Conservation (phyloP, 2,329 filamentous ascomycete genomes). For the Fusarium acutatum region DNA sequence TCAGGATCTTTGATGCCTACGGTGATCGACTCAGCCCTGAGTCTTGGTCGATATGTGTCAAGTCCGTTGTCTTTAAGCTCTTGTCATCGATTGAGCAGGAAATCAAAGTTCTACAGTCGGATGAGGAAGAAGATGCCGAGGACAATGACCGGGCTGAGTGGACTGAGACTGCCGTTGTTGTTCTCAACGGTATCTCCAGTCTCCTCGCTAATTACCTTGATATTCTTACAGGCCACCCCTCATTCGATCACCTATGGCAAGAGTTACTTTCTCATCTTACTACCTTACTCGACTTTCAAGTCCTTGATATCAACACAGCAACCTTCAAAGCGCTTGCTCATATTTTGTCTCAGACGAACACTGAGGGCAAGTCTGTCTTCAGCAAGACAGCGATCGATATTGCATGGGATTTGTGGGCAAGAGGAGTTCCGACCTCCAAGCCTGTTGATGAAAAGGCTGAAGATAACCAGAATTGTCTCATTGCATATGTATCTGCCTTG, state of each 20-base stretch:
- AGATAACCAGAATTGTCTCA: constrained; percentile 82
- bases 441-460: constrained; percentile 48
- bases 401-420: constrained; percentile 76
- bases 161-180: constrained; percentile 78
- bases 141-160: constrained; percentile 64
- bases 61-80: constrained; percentile 81
- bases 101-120: constrained; percentile 52
- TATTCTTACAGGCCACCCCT: constrained; percentile 70
- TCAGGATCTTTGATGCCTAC: constrained; percentile 92
- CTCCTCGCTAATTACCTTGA: constrained; percentile 81
- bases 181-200: constrained; percentile 76
- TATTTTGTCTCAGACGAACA: constrained; percentile 64
- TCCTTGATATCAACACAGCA: constrained; percentile 76
- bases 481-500: constrained; percentile 82
- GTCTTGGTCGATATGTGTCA: constrained; percentile 85
- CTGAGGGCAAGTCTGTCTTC: constrained; percentile 54
- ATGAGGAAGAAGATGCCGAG: constrained; percentile 50
- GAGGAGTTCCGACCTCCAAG: constrained; percentile 65
- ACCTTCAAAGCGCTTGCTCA: constrained; percentile 73
- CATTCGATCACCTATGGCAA: constrained; percentile 79
- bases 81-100: constrained; percentile 73
- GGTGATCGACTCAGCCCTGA: constrained; percentile 80
- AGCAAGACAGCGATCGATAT: constrained; percentile 64
- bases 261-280: constrained; percentile 76
- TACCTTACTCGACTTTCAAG: constrained; percentile 66